Base-by-base conservation (phyloP, 2,329 filamentous ascomycete species). In the Tolypocladium album region DNA sequence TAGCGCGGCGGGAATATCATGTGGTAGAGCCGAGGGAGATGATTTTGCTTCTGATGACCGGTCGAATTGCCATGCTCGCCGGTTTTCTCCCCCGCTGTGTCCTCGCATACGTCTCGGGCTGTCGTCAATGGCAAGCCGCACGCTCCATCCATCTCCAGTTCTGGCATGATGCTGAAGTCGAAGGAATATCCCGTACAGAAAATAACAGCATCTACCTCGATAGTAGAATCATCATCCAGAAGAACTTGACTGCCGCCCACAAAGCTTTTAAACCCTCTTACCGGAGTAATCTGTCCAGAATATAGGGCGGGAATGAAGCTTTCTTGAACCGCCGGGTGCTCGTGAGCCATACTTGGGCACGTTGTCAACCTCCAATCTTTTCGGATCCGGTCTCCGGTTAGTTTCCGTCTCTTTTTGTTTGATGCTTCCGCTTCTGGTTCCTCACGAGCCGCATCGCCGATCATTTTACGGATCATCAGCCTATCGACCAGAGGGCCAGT, bases 1-100 rank as follows among this genome's bases (percentile, higher is more conserved):
- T 74, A 67, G 20, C 68, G 64, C 0, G 74, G 68, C 2, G 76
- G 75, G 64, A 79, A 78, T 2, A 78, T 65, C 62, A 76, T 76
- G 56, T 73, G 71, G 59, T 74, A 78, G 3, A 79, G 66, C 2
- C 69, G 61, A 9, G 72, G 69, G 5, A 75, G 66, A 0, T 67
- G 53, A 2, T 58, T 55, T 24, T 34, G 22, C 20, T 42, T 56
- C 40, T 50, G 50, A 57, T 60, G 68, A 65, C 59, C 59, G 1
- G 40, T 38, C 12, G 58, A 38, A 17, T 60, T 57, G 50, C 58
- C 55, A 40, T 43, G 34, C 42, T 55, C 47, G 63, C 66, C 22
- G 24, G 11, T 8, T 0, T n/a, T 42, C 13, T 7, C 12, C 17
- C 15, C 22, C 17, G 8, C 36, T 20, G 8, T 36, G 8, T 9